These are phyloP conservation scores for Globisporangium spinosum DNA, from an alignment of 352 stramenopile genomes.

Conservation along the genomic window DNA sequence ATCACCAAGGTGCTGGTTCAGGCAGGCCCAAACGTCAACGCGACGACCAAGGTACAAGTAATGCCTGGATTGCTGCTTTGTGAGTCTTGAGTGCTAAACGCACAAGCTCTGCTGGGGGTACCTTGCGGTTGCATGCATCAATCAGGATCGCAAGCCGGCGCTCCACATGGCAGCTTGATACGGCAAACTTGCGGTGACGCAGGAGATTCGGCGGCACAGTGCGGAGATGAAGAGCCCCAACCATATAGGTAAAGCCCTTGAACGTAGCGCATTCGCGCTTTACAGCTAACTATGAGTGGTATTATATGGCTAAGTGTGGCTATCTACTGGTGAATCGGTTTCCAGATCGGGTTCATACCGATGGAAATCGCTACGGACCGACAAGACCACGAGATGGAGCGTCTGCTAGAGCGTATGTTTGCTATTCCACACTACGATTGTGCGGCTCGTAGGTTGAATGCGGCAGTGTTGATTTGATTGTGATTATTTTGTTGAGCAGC, in stretches of 20 bases:
- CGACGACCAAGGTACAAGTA: conserved; percentile 24
- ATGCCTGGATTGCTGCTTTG: not conserved
- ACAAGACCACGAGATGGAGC: conserved; percentile 30
- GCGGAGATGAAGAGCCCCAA: conserved; percentile 32
- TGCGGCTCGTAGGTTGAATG: not conserved
- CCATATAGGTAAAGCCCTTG: conserved; percentile 18
- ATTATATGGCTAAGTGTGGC: not conserved
- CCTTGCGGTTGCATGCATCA: not conserved
- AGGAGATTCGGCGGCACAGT: conserved; percentile 37
- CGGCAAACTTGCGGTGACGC: conserved; percentile 27
- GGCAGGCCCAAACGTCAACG: conserved; percentile 41
- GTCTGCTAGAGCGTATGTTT: conserved; percentile 42
- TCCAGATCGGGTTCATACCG: conserved; percentile 34
- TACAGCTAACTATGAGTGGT: not conserved
- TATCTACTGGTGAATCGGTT: not conserved
- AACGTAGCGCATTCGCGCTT: not conserved
- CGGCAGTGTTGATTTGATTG: too few relatives aligned
- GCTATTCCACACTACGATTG: not conserved
- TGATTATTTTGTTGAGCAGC: conserved; percentile 16
- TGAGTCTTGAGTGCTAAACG: not conserved
- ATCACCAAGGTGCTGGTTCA: conserved; percentile 43
- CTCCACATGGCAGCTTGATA: conserved; percentile 51
- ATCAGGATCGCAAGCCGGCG: conserved; percentile 31
- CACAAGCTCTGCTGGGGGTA: not conserved
- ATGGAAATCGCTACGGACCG: conserved; percentile 44